Base-by-base conservation (phyloP, 805 yeast genomes). In the Lipomyces orientalis region DNA sequence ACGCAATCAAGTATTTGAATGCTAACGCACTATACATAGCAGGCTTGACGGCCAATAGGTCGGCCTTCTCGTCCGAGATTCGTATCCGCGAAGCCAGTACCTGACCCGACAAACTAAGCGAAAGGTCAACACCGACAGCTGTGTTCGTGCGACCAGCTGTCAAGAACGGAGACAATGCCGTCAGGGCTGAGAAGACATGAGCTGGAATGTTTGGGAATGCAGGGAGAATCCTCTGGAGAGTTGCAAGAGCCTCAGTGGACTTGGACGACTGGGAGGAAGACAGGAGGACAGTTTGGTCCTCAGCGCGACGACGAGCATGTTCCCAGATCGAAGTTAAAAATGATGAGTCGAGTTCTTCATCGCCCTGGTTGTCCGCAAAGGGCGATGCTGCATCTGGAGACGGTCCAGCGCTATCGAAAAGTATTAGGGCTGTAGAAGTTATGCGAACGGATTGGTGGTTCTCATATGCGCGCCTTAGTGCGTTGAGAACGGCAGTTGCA, bases 271-370 rank as follows among this genome's bases (percentile, higher is more conserved):
- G 29, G 51, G 52, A 62, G 29, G 61, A 19, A 69, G 73, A 65
- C 12, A 81, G 67, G 33, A 80, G 69, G 9, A 80, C 65, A 29
- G 81, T 74, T 72, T 80, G 83, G 62, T 80, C 82, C 69, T 80
- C 83, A 7, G 77, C 75, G 19, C 82, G 76, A 55, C 76, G 73
- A 60, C 75, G 73, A 4, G 82, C 81, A 64, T 80, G 83, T 54
- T 76, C 78, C 81, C 82, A 79, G 5, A 80, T 65, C 9, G 75
- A 61, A 10, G 76, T 71, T 34, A 80, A 63, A 35, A 79, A 75
- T 33, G 76, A 72, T 19, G 74, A 76, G 43, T 81, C 82, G 10
- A 75, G 72, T 19, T 66, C 68, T 12, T 67, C 66, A 6, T 54
- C 31, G 29, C 19, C 65, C 16, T 7, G 39, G 54, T 62, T 54